Evolutionary conservation across 768 basidiomycete genomes (phyloP), one percentile per base, ranked within the genome.

Genomic region (Pleurotus pulmonarius): DNA sequence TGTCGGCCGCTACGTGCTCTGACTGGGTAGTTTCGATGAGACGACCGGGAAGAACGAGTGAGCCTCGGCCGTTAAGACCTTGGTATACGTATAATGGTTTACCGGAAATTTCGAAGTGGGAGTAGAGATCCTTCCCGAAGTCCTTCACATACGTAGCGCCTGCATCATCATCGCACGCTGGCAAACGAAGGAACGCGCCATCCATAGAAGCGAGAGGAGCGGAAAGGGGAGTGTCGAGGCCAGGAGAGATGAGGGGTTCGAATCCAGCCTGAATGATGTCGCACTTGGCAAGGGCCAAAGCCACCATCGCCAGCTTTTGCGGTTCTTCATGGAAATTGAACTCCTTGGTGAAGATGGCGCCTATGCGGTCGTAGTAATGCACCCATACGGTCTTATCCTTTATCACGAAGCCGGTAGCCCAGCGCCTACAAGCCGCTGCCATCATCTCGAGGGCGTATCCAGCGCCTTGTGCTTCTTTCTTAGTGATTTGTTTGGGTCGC

Each of bases 341-440:
- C 9, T 24, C 7, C 2, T 16, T 39, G 6, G 63, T 56, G 18
- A 58, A 58, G 24, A 65, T 54, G 5, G 65, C 55, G 24, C 65
- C 64, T 8, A 56, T 45, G 12, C 67, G 60, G 57, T 72, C 69
- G 40, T 59, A 65, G 51, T 70, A 71, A 61, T 65, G 68, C 4
- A 70, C 56, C 1, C 55, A 60, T 11, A 66, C 54, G 5, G 9
- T 44, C 1, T 52, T 59, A 24, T 59, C 37, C 15, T 65, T 56
- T 15, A 70, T 58, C 40, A 62, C 57, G 20, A 68, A 57, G 6
- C 69, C 65, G 16, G 63, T 58, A 0, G 56, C 55, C 46, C 59
- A 65, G 34, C 58, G 55, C 11, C 67, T 61, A 53, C 56, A 59
- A 12, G 55, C 58, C 2, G 40, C 46, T 9, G 39, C 53, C 37